A percentile compares a stretch with the other conserved stretches of the same genome.
Conservation (phyloP, 2,329 filamentous ascomycete genomes). For the Hyphodiscus sp. region DNA sequence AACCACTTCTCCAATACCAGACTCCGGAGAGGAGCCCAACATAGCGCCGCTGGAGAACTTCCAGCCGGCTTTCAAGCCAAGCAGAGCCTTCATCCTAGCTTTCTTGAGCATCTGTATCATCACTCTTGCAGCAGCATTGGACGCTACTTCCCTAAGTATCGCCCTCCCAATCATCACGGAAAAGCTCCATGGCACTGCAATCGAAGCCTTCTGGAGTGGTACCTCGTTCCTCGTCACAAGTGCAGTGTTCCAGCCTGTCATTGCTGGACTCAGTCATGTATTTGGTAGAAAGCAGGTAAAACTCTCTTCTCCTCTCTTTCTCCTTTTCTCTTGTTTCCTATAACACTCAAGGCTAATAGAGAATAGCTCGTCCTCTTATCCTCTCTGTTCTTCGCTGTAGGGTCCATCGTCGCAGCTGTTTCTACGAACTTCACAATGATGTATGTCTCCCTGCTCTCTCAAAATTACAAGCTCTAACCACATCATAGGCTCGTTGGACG, state of each 20-base stretch:
- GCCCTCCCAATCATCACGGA: slow-evolving; percentile 50
- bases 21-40: slow-evolving; percentile 1
- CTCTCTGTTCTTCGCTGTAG: slow-evolving; percentile 33
- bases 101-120: slow-evolving; percentile 36
- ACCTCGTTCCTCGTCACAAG: slow-evolving; percentile 63
- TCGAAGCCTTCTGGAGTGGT: slow-evolving; percentile 65
- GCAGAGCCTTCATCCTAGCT: slow-evolving; percentile 20
- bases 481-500: slow-evolving; percentile 32
- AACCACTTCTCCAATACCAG: neutral
- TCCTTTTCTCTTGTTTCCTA: no score
- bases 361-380: slow-evolving; percentile 18
- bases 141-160: slow-evolving; percentile 59
- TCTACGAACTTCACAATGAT: slow-evolving; percentile 33
- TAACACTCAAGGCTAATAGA: neutral
- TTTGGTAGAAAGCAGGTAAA: slow-evolving; percentile 34
- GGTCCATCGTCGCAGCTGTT: slow-evolving; percentile 33
- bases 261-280: slow-evolving; percentile 34
- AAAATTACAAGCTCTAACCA: neutral
- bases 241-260: slow-evolving; percentile 51
- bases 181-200: slow-evolving; percentile 44
- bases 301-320: neutral
- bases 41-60: slow-evolving; percentile 11
- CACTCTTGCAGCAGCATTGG: slow-evolving; percentile 56
- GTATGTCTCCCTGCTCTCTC: slow-evolving; percentile 8
- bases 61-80: slow-evolving; percentile 19